Evolutionary conservation across 176 grass and related monocot genomes (phyloP).

Genomic region (Ensete glaucum): DNA sequence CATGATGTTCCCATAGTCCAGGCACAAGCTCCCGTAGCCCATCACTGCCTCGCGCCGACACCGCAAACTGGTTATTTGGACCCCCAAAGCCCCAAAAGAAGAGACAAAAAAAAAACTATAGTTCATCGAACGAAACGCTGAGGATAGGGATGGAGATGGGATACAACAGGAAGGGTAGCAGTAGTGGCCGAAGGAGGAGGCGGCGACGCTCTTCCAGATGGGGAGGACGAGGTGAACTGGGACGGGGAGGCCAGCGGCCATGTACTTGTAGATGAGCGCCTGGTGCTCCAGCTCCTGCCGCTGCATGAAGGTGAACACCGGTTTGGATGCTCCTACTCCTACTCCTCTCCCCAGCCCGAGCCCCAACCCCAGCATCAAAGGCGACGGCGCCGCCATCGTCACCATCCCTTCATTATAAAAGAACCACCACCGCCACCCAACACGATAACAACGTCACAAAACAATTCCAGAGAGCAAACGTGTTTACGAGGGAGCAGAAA

Average conservation of each 20-base stretch:
- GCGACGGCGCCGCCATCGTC: conserved; percentile 57
- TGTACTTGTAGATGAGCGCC: conserved; percentile 97
- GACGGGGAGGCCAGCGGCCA: conserved; percentile 75
- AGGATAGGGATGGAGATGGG: too few species aligned
- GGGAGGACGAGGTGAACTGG: conserved; percentile 87
- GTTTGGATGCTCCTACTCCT: conserved; percentile 14
- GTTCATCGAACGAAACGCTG: too few species aligned
- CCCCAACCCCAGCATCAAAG: conserved; percentile 49
- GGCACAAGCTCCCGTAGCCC: conserved; percentile 79
- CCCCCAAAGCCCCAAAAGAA: background rate
- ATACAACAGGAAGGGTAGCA: conserved; percentile 41
- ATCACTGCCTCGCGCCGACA: conserved; percentile 36
- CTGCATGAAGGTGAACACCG: conserved; percentile 94
- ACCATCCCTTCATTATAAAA: conserved; percentile 23
- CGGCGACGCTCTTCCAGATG: conserved; percentile 95
- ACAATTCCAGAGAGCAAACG: background rate
- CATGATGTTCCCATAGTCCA: conserved; percentile 92
- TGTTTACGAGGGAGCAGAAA: background rate
- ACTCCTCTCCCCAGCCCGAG: conserved; percentile 19
- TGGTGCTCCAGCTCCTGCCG: conserved; percentile 97
- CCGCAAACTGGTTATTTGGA: background rate
- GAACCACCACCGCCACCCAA: background rate
- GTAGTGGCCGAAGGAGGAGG: conserved; percentile 68
- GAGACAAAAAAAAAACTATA: background rate
- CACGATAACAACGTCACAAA: background rate